These are phyloP conservation scores for Amniculicola lignicola DNA, from an alignment of 495 filamentous ascomycete species.

Conservation along the genomic window DNA sequence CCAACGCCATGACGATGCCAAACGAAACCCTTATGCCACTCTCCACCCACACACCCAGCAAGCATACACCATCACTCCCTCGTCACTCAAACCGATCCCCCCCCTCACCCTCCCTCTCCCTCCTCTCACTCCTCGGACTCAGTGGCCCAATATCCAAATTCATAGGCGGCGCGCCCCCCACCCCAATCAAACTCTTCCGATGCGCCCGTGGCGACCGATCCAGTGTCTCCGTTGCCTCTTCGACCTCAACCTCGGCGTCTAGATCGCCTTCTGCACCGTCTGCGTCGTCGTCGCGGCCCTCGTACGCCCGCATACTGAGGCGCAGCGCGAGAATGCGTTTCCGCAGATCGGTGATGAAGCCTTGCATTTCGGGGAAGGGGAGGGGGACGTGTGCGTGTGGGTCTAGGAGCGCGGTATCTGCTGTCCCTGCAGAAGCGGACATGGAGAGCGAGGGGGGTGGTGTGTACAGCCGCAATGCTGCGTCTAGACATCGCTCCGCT, in stretches of 20 bases:
- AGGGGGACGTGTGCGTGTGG: constrained; percentile 41
- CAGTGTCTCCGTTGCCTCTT: constrained; percentile 34
- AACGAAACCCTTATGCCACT: neutral
- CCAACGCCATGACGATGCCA: neutral
- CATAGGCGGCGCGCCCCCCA: constrained; percentile 22
- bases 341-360: constrained; percentile 58
- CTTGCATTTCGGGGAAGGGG: constrained; percentile 54
- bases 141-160: constrained; percentile 27
- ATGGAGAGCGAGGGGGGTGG: neutral
- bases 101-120: constrained; percentile 8
- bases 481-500: constrained; percentile 69
- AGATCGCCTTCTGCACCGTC: constrained; percentile 25
- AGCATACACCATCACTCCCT: too few relatives aligned
- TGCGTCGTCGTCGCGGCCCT: constrained; percentile 13
- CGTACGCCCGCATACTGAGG: constrained; percentile 5
- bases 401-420: neutral
- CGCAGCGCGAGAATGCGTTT: constrained; percentile 27
- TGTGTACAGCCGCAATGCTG: constrained; percentile 67
- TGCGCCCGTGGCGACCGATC: constrained; percentile 29
- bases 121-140: constrained; percentile 20
- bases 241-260: constrained; percentile 26
- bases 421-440: too few relatives aligned
- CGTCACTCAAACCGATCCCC: constrained; percentile 28
- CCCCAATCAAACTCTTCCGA: constrained; percentile 38
- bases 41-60: neutral